phyloP scores from a whole-genome alignment of 169 alveolate genomes.

The Babesia caballi region DNA sequence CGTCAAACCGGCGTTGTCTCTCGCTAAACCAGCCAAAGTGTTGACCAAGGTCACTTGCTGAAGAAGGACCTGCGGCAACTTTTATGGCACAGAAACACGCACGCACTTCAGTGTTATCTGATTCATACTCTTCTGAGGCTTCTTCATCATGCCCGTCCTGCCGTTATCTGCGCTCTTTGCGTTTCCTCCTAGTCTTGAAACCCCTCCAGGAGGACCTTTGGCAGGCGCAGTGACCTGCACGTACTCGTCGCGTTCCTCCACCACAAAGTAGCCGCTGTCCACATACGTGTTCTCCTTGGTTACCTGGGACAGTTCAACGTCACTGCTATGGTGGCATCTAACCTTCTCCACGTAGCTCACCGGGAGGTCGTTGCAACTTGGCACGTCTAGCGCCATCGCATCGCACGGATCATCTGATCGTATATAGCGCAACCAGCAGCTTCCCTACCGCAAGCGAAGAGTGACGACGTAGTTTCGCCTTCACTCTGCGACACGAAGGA shows the following conservation, averaged over 20 bases:
- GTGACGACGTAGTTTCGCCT: too few species aligned
- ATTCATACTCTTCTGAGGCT: background rate
- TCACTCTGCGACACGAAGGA: too few species aligned
- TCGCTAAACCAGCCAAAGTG: too few species aligned
- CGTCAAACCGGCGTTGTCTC: too few species aligned
- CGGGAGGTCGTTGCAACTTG: conserved; percentile 6
- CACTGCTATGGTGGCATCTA: background rate
- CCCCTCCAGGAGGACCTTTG: background rate
- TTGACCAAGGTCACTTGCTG: background rate
- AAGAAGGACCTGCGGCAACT: conserved; percentile 14
- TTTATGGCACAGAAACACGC: background rate
- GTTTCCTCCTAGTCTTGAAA: background rate
- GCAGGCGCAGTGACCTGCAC: conserved; percentile 37
- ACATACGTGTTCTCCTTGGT: conserved; percentile 57
- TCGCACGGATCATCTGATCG: conserved; percentile 12
- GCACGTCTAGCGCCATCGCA: conserved; percentile 5
- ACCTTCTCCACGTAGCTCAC: conserved; percentile 15
- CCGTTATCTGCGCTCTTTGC: background rate
- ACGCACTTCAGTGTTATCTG: conserved; percentile 4
- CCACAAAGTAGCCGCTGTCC: conserved; percentile 67
- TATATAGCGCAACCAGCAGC: background rate
- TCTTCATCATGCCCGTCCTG: background rate
- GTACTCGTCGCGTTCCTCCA: conserved; percentile 57
- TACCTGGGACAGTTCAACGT: background rate
- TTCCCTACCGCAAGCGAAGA: conserved; percentile 4